Evolutionary conservation across 2,329 filamentous ascomycete species (phyloP).

Genomic region (Penicillium sp.): DNA sequence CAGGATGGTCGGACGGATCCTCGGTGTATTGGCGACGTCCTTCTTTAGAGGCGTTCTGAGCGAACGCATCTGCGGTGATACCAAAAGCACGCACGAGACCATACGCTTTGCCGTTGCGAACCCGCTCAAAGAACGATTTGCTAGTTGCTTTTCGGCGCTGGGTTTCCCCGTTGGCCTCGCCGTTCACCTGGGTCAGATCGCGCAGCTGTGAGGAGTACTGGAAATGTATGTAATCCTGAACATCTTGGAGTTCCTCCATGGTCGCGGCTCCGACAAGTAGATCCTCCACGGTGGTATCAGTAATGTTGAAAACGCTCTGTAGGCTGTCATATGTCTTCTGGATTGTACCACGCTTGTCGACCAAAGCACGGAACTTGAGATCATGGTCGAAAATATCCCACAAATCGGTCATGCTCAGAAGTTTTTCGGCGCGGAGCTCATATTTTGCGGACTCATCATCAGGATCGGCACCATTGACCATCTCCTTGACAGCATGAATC

Average conservation of each 20-base stretch:
- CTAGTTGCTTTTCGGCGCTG: slow-evolving; percentile 81
- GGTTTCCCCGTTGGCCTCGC: slow-evolving; percentile 58
- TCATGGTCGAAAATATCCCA: slow-evolving; percentile 95
- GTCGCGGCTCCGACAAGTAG: slow-evolving; percentile 75
- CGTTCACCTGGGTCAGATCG: slow-evolving; percentile 65
- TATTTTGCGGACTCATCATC: slow-evolving; percentile 64
- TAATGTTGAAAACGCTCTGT: slow-evolving; percentile 60
- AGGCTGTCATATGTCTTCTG: slow-evolving; percentile 75
- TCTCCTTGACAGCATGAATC: slow-evolving; percentile 76
- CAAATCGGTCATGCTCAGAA: slow-evolving; percentile 85
- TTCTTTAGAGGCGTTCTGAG: slow-evolving; percentile 75
- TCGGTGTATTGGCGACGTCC: slow-evolving; percentile 79
- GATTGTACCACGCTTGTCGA: slow-evolving; percentile 86
- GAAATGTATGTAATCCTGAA: slow-evolving; percentile 96
- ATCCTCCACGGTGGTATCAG: slow-evolving; percentile 73
- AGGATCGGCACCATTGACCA: slow-evolving; percentile 61
- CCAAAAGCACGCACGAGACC: slow-evolving; percentile 84
- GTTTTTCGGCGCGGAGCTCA: slow-evolving; percentile 74
- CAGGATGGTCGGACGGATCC: slow-evolving; percentile 72
- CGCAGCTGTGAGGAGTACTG: slow-evolving; percentile 81
- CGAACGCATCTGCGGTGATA: slow-evolving; percentile 82
- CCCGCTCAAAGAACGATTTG: slow-evolving; percentile 75
- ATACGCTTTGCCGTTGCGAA: slow-evolving; percentile 75
- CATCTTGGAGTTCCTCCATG: slow-evolving; percentile 92
- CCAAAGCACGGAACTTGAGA: slow-evolving; percentile 86